These are phyloP conservation scores for Leccinum uliginosum DNA, from an alignment of 768 basidiomycete genomes.

Conservation along the genomic window DNA sequence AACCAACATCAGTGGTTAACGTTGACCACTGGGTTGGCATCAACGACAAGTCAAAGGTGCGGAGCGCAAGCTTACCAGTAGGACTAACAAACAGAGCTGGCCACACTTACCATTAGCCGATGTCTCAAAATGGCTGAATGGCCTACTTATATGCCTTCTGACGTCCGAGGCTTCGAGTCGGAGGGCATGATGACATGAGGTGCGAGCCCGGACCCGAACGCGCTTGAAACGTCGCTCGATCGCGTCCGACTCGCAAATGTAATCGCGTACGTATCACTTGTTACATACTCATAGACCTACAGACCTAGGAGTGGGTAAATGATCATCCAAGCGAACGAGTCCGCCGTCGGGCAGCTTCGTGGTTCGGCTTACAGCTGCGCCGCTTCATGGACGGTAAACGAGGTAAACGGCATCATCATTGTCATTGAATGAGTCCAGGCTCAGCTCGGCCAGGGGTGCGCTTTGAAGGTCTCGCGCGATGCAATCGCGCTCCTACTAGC, in stretches of 20 bases:
- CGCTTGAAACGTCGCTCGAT: neutral
- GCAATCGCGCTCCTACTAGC: neutral
- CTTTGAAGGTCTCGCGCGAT: neutral
- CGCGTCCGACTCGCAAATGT: neutral
- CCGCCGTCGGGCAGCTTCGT: neutral
- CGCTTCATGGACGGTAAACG: too few relatives aligned
- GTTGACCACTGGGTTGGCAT: neutral
- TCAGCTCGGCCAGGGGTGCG: neutral
- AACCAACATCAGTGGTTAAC: too few relatives aligned
- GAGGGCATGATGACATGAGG: neutral
- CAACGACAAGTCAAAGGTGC: neutral
- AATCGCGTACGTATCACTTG: neutral
- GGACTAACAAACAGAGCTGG: neutral
- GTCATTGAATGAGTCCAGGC: neutral
- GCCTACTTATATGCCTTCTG: neutral
- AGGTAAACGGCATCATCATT: too few relatives aligned
- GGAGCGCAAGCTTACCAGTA: neutral
- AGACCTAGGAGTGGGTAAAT: neutral
- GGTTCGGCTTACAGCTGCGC: neutral
- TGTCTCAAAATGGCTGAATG: neutral
- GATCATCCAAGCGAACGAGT: neutral
- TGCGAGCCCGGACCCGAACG: neutral
- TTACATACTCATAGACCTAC: neutral
- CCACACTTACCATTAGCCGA: neutral
- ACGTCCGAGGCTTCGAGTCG: neutral